These are phyloP conservation scores for Fusarium palustre DNA, from an alignment of 2,329 filamentous ascomycete genomes.

Conservation along the genomic window DNA sequence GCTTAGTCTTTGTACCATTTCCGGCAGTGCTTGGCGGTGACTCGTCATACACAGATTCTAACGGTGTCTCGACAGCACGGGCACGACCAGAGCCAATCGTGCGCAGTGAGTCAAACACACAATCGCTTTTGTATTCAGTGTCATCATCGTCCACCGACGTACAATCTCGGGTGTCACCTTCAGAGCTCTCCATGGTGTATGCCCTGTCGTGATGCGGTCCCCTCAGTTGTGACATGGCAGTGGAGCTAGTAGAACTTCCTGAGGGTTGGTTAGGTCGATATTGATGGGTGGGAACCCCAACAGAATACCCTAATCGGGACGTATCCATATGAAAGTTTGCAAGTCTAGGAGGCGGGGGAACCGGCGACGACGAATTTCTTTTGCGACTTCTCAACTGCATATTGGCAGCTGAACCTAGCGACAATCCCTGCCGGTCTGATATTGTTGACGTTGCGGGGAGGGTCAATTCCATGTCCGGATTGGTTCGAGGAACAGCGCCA, in stretches of 20 bases:
- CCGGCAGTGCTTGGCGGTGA: slow-evolving; percentile 72
- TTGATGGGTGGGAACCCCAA: slow-evolving; percentile 53
- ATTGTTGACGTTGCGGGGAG: slow-evolving; percentile 41
- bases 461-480: slow-evolving; percentile 44
- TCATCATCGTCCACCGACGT: slow-evolving; percentile 80
- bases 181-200: slow-evolving; percentile 76
- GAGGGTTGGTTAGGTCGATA: slow-evolving; percentile 58
- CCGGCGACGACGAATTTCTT: slow-evolving; percentile 66
- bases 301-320: slow-evolving; percentile 59
- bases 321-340: slow-evolving; percentile 68
- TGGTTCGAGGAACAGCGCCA: slow-evolving; percentile 47
- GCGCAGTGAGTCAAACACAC: slow-evolving; percentile 79
- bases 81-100: slow-evolving; percentile 76
- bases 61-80: slow-evolving; percentile 74
- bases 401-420: slow-evolving; percentile 45
- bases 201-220: slow-evolving; percentile 50
- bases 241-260: slow-evolving; percentile 57
- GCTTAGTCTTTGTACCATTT: slow-evolving; percentile 65
- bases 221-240: slow-evolving; percentile 55
- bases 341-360: slow-evolving; percentile 65
- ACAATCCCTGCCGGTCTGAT: slow-evolving; percentile 40
- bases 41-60: slow-evolving; percentile 86
- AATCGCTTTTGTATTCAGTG: slow-evolving; percentile 82
- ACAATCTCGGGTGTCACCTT: slow-evolving; percentile 73
- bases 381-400: slow-evolving; percentile 49